Base-by-base conservation (phyloP, 116 monocot genomes). In the Zostera marina region DNA sequence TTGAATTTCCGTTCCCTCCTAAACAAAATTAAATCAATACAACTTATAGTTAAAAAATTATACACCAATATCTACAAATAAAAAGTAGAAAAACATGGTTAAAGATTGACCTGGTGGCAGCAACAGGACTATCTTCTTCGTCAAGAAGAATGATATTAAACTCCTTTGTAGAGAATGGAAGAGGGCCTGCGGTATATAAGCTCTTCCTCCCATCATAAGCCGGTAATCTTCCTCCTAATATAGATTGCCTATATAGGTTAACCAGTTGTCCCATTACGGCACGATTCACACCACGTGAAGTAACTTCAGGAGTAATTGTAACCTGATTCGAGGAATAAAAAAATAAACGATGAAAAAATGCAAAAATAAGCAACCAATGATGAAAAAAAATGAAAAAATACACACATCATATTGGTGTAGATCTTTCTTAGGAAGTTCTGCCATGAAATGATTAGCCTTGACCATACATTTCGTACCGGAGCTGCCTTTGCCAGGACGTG, bases 401-500 rank as follows among this genome's bases (percentile, higher is more conserved):
- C 41, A 41, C 60, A 71, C 71, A 59, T 71, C 71, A 40, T 71
- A 71, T 24, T 71, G 71, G 45, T 65, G 64, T 17, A 71, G 53
- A 20, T 71, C 71, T 17, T 64, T 71, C 16, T 65, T 65, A n/a
- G 71, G 71, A 20, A 71, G 65, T 52, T 71, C 59, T 0, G 65
- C 65, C 52, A 71, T 42, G 38, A 71, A 71, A 60, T 71, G 71
- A 10, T 71, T 71, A 4, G 65, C 71, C 65, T 71, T 71, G 0
- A 71, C 71, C 0, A 65, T 59, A 21, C 64, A 65, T 19, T 39
- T 64, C 2, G 17, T 19, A 53, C 96, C 96, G 58, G 0, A 14
- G 11, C 32, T 89, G 20, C 96, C 96, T 60, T 68, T 81, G 3
- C 82, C 82, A 48, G 96, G 96, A 9, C 96, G 82, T 7, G 70